Evolutionary conservation across 257 asterid species (phyloP), one percentile per base, ranked within the genome.

Genomic region (Salvia hispanica): DNA sequence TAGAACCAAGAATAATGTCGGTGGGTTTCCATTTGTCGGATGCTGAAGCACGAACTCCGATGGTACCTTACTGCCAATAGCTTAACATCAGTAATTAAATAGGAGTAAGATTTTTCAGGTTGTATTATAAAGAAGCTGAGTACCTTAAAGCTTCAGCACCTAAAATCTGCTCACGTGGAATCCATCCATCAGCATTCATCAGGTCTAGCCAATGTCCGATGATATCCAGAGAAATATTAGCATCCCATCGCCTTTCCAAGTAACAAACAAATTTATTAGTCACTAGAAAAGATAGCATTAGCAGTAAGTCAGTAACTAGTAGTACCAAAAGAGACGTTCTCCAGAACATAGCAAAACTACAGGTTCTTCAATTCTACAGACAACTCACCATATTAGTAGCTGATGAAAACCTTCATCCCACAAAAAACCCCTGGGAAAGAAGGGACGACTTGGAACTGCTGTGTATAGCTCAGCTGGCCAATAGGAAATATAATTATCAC

Each of bases 381-480:
- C 62, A 75, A 28, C 95, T 64, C 68, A 94, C 99, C 96, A 83
- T 73, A 94, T 86, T 48, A 91, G 62, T 67, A 94, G 87, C 79
- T 94, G 99, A 81, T 94, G 99, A 81, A 94, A 94, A 70, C 99
- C 99, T 77, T 94, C 99, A 82, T 94, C 99, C 99, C 99, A 94
- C 67, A 94, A 73, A 79, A 94, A 94, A 28, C 97, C 97, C 84
- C 99, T 83, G 34, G 99, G 99, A 55, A 94, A 94, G 79, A 94
- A 91, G 67, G 99, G 96, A 13, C 99, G 92, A 76, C 99, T 91
- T 66, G 99, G 99, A 76, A 94, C 99, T 70, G 99, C 96, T 55
- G 99, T 84, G 77, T 87, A 91, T 62, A 94, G 84, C 87, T 88
- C 99, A 70, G 97, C 96, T 63, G 97, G 99, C 99, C 99, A 91